A percentile compares a stretch with the other conserved stretches of the same genome.
Evolutionary conservation across 2,329 filamentous ascomycete genomes (phyloP).

Genomic region (Alternaria sp.): DNA sequence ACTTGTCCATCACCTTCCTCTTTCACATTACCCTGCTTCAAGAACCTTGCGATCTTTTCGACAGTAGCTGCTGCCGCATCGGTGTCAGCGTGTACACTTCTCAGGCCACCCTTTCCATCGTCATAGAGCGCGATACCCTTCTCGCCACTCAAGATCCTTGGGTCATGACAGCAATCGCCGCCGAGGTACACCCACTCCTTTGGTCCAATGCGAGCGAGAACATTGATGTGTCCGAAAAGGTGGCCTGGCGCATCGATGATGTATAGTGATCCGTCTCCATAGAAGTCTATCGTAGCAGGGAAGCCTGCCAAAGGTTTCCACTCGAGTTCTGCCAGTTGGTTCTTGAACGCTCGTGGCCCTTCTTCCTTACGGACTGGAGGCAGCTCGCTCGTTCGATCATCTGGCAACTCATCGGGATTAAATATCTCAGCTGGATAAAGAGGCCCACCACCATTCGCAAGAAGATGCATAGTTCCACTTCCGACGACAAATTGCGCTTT

Average conservation of each 20-base stretch:
- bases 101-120: slow-evolving; percentile 54
- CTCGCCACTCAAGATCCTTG: slow-evolving; percentile 61
- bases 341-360: slow-evolving; percentile 26
- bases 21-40: slow-evolving; percentile 29
- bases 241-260: slow-evolving; percentile 63
- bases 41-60: slow-evolving; percentile 51
- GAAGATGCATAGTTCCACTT: slow-evolving; percentile 39
- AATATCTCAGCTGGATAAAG: slow-evolving; percentile 57
- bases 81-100: slow-evolving; percentile 63
- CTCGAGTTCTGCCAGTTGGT: slow-evolving; percentile 22
- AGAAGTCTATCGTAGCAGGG: slow-evolving; percentile 58
- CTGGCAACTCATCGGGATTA: slow-evolving; percentile 55
- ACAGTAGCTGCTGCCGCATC: slow-evolving; percentile 57
- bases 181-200: slow-evolving; percentile 60
- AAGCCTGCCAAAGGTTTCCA: slow-evolving; percentile 59
- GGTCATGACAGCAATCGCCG: slow-evolving; percentile 65
- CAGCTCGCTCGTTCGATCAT: slow-evolving; percentile 55
- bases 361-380: slow-evolving; percentile 41
- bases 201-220: slow-evolving; percentile 55
- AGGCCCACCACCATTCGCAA: slow-evolving; percentile 35
- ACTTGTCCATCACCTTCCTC: slow-evolving; percentile 37
- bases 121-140: slow-evolving; percentile 62
- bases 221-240: slow-evolving; percentile 61
- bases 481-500: slow-evolving; percentile 62
- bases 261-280: slow-evolving; percentile 58